Base-by-base conservation (phyloP, 805 yeast genomes). In the Candida loeiensis region DNA sequence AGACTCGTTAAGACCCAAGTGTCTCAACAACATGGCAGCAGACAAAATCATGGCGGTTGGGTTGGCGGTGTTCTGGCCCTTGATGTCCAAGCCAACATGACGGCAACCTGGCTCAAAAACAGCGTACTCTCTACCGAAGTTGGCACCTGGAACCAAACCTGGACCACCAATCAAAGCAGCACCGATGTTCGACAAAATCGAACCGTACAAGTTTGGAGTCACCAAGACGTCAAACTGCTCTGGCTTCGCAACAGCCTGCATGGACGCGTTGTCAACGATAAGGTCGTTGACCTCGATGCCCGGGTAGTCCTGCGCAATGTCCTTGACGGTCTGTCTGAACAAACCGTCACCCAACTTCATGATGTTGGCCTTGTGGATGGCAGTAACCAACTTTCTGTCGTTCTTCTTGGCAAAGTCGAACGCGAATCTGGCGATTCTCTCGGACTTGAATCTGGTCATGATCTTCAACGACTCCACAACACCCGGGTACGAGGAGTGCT, bases 71-170 rank as follows among this genome's bases (percentile, higher is more conserved):
- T 88, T 85, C 70, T 86, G 79, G 62, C 95, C 97, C 76, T 86
- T 77, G 66, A 93, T 86, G 69, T 91, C 97, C 56, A 91, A 77
- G 70, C 98, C 98, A 59, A 90, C 98, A 75, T 90, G 98, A 79
- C 99, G 86, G 74, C 97, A 90, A 72, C 98, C 99, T 58, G 99
- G 98, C 77, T 91, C 99, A 69, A 93, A 91, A 47, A 91, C 95
- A 42, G 98, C 98, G 66, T 84, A 83, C 58, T 91, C 97, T 69
- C 95, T 84, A 70, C 99, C 99, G 53, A 86, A 90, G 77, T 89
- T 88, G 59, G 95, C 96, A 71, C 98, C 98, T 55, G 99, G 97
- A 41, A 91, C 96, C 57, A 91, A 76, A 69, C 98, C 98, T 64
- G 98, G 97, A 56, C 97, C 96, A 68, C 98, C 98, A 52, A 93